Conservation (phyloP, 1,139 yeast species). For the Hanseniaspora uvarum region DNA sequence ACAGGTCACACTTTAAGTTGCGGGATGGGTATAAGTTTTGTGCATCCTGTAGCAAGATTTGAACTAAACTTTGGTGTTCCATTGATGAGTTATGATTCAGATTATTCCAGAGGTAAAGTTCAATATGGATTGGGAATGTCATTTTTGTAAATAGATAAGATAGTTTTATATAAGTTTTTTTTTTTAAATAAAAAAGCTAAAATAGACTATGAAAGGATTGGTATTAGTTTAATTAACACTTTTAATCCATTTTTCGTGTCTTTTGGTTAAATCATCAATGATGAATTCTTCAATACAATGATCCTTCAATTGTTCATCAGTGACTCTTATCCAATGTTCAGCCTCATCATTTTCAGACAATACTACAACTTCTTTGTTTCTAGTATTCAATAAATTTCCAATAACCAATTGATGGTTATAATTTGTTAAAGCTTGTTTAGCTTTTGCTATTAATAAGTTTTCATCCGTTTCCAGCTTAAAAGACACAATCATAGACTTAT, state of each 20-base stretch:
- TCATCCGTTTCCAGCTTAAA: conserved; percentile 89
- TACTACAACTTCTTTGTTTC: conserved; percentile 80
- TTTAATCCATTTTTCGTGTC: conserved; percentile 54
- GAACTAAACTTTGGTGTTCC: conserved; percentile 85
- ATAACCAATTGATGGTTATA: conserved; percentile 90
- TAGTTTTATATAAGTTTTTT: background rate
- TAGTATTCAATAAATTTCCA: conserved; percentile 82
- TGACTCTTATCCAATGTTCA: conserved; percentile 44
- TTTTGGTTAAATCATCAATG: conserved; percentile 59
- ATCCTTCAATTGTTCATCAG: conserved; percentile 26
- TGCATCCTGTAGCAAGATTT: conserved; percentile 82
- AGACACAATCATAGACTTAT: conserved; percentile 85
- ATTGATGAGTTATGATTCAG: conserved; percentile 51
- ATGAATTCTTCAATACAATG: conserved; percentile 66
- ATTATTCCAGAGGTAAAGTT: conserved; percentile 67
- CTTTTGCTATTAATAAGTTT: conserved; percentile 59
- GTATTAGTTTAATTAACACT: background rate
- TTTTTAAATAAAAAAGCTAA: background rate
- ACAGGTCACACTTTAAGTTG: conserved; percentile 44
- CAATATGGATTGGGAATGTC: conserved; percentile 90
- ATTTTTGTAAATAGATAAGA: conserved; percentile 42
- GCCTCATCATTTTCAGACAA: conserved; percentile 43
- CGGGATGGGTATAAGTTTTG: conserved; percentile 71
- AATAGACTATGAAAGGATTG: background rate
- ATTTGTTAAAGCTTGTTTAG: conserved; percentile 64